Conservation (phyloP, 805 yeast genomes). For the Teunomyces gatunensis region DNA sequence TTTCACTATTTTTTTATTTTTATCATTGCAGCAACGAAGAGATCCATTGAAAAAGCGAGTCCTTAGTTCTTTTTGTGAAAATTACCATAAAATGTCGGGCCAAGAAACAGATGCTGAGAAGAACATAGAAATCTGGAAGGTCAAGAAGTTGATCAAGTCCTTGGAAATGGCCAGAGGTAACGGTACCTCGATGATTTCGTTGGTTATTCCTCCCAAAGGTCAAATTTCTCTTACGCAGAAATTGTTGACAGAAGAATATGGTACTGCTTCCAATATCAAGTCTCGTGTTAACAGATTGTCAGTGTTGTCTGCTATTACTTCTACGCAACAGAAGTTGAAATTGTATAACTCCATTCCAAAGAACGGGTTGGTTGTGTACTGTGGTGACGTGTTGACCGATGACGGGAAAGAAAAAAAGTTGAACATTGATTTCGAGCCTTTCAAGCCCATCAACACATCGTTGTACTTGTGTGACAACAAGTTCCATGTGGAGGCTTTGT, state of each 20-base stretch:
- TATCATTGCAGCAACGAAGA: not conserved
- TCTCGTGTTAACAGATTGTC: constrained; percentile 96
- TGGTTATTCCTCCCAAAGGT: constrained; percentile 92
- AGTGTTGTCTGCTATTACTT: constrained; percentile 93
- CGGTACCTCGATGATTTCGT: constrained; percentile 98
- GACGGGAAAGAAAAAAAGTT: constrained; percentile 98
- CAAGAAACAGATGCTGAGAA: constrained; percentile 70
- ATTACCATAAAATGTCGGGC: constrained; percentile 14
- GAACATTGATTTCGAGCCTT: constrained; percentile 97
- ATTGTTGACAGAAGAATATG: constrained; percentile 96
- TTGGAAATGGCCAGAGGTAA: constrained; percentile 94
- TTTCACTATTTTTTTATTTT: not conserved
- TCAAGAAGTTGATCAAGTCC: constrained; percentile 86
- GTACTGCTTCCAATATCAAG: constrained; percentile 97
- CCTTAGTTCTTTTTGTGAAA: not conserved
- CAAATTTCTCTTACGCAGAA: constrained; percentile 86
- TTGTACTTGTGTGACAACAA: constrained; percentile 93
- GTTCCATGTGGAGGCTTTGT: constrained; percentile 95
- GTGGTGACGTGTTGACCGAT: constrained; percentile 97
- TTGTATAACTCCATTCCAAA: constrained; percentile 86
- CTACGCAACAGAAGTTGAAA: constrained; percentile 95
- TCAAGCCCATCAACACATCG: constrained; percentile 98
- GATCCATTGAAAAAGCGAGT: not conserved
- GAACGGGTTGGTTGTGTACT: constrained; percentile 92
- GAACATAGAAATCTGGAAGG: constrained; percentile 98